Evolutionary conservation across 345 rosid genomes (phyloP).

Genomic region (Acer saccharum): DNA sequence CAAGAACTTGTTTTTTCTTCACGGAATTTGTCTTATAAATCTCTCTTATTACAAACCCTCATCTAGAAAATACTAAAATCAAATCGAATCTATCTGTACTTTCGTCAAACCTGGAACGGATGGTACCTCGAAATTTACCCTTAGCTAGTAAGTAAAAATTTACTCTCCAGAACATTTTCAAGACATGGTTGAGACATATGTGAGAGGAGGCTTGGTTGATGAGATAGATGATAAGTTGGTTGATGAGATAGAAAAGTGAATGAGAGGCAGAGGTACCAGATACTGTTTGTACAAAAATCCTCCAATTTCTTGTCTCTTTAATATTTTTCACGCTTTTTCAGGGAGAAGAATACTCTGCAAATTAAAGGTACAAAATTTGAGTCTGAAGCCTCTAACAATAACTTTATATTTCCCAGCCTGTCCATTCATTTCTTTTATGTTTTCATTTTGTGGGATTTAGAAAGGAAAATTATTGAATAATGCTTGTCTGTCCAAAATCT

Average conservation of each 20-base stretch:
- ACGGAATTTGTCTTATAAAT: too few species aligned
- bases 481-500: too few species aligned
- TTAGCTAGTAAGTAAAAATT: neutral
- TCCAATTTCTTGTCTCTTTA: conserved; percentile 5
- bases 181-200: neutral
- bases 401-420: neutral
- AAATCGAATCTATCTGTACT: neutral
- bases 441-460: neutral
- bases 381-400: neutral
- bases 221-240: too few species aligned
- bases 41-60: neutral
- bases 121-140: neutral
- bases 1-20: neutral
- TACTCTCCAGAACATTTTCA: too few species aligned
- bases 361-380: neutral
- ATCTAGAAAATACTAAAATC: too few species aligned
- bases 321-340: conserved; percentile 19
- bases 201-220: conserved; percentile 6
- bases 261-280: conserved; percentile 32
- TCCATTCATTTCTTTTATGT: neutral
- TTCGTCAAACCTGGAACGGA: neutral
- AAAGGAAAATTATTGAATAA: neutral
- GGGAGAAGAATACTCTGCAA: conserved; percentile 13
- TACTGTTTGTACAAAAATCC: conserved; percentile 21
- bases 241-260: conserved; percentile 29